Evolutionary conservation across 202 grass and related monocot genomes (phyloP).

Genomic region (Zoysia matrella): DNA sequence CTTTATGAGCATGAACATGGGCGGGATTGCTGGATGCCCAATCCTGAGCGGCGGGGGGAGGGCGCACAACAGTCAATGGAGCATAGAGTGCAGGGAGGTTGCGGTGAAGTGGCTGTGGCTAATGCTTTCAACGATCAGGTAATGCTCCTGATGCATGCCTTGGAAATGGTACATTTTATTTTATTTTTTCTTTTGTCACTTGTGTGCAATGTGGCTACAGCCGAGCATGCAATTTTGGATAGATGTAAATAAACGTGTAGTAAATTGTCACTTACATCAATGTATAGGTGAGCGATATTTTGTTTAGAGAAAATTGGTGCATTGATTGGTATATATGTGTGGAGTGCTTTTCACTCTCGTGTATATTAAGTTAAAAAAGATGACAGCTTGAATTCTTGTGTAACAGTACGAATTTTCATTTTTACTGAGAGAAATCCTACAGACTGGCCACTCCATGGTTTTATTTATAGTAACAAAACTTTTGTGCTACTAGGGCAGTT

Average conservation of each 20-base stretch:
- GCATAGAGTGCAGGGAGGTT: constrained; percentile 32
- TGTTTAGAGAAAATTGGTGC: neutral
- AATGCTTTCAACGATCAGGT: constrained; percentile 58
- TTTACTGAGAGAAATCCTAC: neutral
- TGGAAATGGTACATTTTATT: neutral
- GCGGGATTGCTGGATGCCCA: constrained; percentile 27
- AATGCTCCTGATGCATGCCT: neutral
- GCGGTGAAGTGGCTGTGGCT: constrained; percentile 23
- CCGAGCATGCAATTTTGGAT: neutral
- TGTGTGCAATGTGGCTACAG: neutral
- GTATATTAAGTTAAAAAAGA: neutral
- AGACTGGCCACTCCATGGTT: neutral
- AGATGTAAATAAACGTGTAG: neutral
- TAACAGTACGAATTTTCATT: neutral
- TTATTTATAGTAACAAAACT: neutral
- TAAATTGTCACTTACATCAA: neutral
- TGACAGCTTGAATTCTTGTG: neutral
- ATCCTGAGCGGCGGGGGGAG: constrained; percentile 4
- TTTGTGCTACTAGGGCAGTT: neutral
- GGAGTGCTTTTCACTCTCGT: neutral
- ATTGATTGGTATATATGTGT: neutral
- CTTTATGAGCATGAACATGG: constrained; percentile 26
- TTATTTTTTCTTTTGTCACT: neutral
- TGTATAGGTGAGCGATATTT: neutral
- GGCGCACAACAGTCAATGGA: constrained; percentile 8